Conservation (phyloP, 2,329 filamentous ascomycete genomes). For the Ceratocystis eucalypticola region DNA sequence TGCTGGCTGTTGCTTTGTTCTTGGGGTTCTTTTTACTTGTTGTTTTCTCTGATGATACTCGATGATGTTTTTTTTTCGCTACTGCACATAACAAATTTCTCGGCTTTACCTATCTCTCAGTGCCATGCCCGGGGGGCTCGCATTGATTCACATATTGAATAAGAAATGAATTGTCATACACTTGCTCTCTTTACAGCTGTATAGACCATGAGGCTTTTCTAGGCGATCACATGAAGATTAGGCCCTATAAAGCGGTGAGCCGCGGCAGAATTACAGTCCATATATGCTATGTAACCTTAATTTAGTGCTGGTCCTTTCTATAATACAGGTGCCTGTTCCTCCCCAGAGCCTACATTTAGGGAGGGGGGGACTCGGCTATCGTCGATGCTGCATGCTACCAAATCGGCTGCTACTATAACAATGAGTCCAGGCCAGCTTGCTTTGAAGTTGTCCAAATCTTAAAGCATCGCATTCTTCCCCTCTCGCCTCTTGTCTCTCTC, state of each 20-base stretch:
- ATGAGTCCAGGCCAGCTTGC: neutral
- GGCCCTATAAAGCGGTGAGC: neutral
- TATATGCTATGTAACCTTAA: neutral
- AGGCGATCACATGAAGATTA: neutral
- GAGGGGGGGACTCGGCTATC: neutral
- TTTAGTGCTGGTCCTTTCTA: neutral
- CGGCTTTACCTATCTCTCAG: neutral
- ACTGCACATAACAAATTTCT: neutral
- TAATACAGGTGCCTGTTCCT: neutral
- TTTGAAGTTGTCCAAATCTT: neutral
- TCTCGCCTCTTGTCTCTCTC: neutral
- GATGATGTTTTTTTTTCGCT: neutral
- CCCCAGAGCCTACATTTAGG: neutral
- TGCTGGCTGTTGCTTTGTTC: neutral
- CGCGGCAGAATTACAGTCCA: neutral
- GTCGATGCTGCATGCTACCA: neutral
- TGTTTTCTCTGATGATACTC: slow-evolving; percentile 6
- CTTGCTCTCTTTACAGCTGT: neutral
- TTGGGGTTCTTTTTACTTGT: neutral
- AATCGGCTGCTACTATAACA: neutral
- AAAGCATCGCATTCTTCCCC: neutral
- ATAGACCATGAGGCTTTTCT: neutral
- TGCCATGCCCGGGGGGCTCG: neutral
- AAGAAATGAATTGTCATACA: neutral
- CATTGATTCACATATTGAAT: neutral